These are phyloP conservation scores for Yamadazyma takamatsuzukensis DNA, from an alignment of 805 yeast genomes.

Conservation along the genomic window DNA sequence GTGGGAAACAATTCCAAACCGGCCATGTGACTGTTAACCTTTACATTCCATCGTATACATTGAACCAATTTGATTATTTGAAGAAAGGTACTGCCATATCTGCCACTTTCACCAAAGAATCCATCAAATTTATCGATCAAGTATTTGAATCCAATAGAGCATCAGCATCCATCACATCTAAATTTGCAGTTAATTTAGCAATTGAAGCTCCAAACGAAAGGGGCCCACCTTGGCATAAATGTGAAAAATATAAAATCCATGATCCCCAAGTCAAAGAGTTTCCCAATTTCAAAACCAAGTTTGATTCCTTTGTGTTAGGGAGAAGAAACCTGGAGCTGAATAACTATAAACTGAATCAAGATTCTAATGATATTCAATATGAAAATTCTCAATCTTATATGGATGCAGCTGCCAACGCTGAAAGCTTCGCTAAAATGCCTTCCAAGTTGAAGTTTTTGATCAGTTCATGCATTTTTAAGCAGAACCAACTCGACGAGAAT, in stretches of 20 bases:
- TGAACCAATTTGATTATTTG: constrained; percentile 57
- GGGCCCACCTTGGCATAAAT: constrained; percentile 50
- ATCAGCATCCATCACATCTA: constrained; percentile 2
- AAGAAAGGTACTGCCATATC: constrained; percentile 51
- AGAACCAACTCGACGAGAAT: constrained; percentile 3
- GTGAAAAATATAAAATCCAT: constrained; percentile 42
- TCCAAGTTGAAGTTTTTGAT: constrained; percentile 50
- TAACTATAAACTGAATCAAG: constrained; percentile 4
- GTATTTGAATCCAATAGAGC: constrained; percentile 20
- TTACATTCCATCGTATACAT: constrained; percentile 53
- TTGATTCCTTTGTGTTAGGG: constrained; percentile 17
- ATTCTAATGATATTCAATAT: constrained; percentile 23
- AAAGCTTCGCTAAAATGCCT: constrained; percentile 45
- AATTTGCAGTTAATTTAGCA: constrained; percentile 9
- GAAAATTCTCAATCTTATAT: constrained; percentile 25
- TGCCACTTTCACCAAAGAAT: constrained; percentile 64
- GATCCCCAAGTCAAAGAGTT: constrained; percentile 49
- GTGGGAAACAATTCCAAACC: constrained; percentile 11
- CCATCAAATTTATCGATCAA: constrained; percentile 57
- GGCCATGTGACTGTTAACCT: constrained; percentile 29
- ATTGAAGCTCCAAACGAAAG: constrained; percentile 40
- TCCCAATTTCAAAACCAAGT: constrained; percentile 40
- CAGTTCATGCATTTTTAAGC: constrained; percentile 55
- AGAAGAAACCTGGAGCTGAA: background rate
- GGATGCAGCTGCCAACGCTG: constrained; percentile 21